A percentile compares a stretch with the other conserved stretches of the same genome.
Conservation (phyloP, 495 filamentous ascomycete genomes). For the Penicillium pancosmium region DNA sequence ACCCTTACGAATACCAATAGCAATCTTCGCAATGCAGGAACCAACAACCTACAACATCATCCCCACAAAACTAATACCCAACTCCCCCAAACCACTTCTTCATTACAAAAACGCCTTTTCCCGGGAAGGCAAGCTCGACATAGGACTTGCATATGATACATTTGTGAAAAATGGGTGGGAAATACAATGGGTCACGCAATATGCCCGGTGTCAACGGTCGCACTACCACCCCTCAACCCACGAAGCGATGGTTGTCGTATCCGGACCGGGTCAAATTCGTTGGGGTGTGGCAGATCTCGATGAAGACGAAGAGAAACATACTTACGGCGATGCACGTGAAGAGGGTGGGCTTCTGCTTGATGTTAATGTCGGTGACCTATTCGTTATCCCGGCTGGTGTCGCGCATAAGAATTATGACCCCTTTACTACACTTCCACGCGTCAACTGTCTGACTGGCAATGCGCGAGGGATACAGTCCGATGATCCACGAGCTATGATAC, state of each 20-base stretch:
- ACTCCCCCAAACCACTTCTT: not conserved
- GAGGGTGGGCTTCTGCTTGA: not conserved
- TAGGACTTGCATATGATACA: not conserved
- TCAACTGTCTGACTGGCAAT: not conserved
- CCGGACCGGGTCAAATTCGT: not conserved
- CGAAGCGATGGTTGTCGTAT: not conserved
- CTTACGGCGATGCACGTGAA: not conserved
- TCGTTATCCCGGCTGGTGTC: not conserved
- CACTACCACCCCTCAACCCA: not conserved
- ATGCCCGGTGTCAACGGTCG: not conserved
- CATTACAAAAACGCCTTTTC: not conserved
- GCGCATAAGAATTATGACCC: slow-evolving; percentile 2
- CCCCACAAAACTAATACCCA: not conserved
- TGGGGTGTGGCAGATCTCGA: slow-evolving; percentile 3
- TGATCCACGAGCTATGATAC: not conserved
- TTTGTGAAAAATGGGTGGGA: slow-evolving; percentile 2
- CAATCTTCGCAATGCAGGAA: not conserved
- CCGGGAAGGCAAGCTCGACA: not conserved
- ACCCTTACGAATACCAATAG: too few species aligned
- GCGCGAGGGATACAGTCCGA: not conserved
- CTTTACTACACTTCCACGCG: not conserved
- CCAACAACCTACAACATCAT: not conserved
- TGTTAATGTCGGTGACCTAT: not conserved
- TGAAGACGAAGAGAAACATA: not conserved
- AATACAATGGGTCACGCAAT: slow-evolving; percentile 1